These are phyloP conservation scores for Phytophthora litchii DNA, from an alignment of 352 stramenopile genomes.

Conservation along the genomic window DNA sequence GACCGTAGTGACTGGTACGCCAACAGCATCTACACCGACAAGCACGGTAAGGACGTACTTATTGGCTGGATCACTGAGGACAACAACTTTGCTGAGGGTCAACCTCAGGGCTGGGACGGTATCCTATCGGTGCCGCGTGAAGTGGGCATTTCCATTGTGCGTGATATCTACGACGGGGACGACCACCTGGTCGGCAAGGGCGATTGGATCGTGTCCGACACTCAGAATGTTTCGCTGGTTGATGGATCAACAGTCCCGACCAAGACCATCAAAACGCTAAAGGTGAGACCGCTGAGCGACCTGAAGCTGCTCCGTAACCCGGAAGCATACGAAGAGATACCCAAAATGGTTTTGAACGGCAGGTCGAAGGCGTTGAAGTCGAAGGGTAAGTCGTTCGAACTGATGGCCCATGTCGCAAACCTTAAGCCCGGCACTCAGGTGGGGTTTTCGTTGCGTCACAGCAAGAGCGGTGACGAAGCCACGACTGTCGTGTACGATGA, in stretches of 20 bases:
- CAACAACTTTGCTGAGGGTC: conserved; percentile 46
- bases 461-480: conserved; percentile 44
- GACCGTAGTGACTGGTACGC: conserved; percentile 76
- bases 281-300: conserved; percentile 50
- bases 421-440: conserved; percentile 57
- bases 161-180: conserved; percentile 56
- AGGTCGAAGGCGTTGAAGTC: conserved; percentile 42
- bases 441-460: conserved; percentile 64
- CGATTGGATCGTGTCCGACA: conserved; percentile 64
- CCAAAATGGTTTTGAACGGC: conserved; percentile 33
- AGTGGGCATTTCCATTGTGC: conserved; percentile 55
- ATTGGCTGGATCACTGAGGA: conserved; percentile 72
- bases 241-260: conserved; percentile 30
- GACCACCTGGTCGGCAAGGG: conserved; percentile 50
- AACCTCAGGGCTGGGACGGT: conserved; percentile 74
- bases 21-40: conserved; percentile 70
- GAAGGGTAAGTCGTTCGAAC: conserved; percentile 58
- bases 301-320: conserved; percentile 54
- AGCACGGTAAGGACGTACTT: conserved; percentile 59
- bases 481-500: conserved; percentile 74
- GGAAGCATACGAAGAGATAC: conserved; percentile 41
- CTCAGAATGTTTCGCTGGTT: conserved; percentile 34
- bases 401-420: conserved; percentile 47
- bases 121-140: conserved; percentile 65
- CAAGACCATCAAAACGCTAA: conserved; percentile 76